These are phyloP conservation scores for Allium cepa DNA, from an alignment of 106 monocot species.

Conservation along the genomic window DNA sequence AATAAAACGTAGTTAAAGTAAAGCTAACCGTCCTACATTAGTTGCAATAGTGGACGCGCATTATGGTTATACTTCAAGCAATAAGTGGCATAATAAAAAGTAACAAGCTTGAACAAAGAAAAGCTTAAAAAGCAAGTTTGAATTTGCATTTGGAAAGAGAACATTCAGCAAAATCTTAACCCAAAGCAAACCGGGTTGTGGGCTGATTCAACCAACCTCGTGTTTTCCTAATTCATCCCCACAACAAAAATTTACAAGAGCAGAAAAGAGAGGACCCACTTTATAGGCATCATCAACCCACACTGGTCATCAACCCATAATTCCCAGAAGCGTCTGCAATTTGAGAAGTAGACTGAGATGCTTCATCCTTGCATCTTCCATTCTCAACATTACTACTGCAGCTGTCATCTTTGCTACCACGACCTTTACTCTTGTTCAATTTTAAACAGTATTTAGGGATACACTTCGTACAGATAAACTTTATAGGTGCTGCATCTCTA, in stretches of 20 bases:
- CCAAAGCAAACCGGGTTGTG: neutral
- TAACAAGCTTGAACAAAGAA: no score
- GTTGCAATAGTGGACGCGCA: no score
- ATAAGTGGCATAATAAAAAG: no score
- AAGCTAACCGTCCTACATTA: no score
- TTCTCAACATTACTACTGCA: neutral
- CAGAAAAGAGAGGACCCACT: neutral
- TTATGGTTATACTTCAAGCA: no score
- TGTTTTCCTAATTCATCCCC: neutral
- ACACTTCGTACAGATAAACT: constrained; percentile 38
- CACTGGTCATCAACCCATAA: neutral
- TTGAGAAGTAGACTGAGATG: neutral
- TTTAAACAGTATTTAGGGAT: constrained; percentile 13
- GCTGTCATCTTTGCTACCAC: neutral
- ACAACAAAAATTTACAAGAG: neutral
- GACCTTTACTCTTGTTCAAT: neutral
- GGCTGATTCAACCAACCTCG: neutral
- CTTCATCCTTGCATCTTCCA: constrained; percentile 9
- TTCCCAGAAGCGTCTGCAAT: neutral
- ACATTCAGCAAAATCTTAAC: neutral
- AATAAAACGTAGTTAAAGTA: no score
- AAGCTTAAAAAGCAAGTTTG: no score
- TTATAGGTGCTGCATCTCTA: constrained; percentile 42
- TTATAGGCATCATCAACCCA: neutral
- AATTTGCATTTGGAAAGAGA: neutral